phyloP scores from a whole-genome alignment of 768 basidiomycete species.

The Hydnomerulius pinastri region DNA sequence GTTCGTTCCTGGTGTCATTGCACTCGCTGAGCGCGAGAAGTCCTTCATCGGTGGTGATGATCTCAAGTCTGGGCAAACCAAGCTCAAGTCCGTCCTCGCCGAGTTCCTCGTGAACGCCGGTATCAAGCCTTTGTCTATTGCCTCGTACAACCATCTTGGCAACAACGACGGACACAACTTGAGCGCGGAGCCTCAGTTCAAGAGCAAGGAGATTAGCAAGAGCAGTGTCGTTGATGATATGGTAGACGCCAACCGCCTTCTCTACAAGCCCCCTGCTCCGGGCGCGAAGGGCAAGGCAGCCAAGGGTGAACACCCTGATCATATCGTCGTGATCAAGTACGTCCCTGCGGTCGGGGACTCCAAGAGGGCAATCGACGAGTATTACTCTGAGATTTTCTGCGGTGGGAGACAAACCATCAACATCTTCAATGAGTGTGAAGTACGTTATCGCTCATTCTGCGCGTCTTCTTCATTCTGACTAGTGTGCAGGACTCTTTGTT shows the following conservation, averaged over 20 bases:
- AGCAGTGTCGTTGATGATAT: constrained; percentile 97
- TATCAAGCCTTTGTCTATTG: constrained; percentile 96
- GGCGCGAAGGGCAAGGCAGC: constrained; percentile 54
- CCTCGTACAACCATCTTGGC: constrained; percentile 98
- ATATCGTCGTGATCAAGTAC: constrained; percentile 96
- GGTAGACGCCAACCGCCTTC: constrained; percentile 86
- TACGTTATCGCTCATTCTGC: constrained; percentile 28
- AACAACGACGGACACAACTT: constrained; percentile 97
- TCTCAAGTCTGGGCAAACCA: constrained; percentile 97
- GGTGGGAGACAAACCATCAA: constrained; percentile 93
- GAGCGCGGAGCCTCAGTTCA: constrained; percentile 89
- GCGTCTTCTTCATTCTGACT: background rate
- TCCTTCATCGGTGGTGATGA: constrained; percentile 98
- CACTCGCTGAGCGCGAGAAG: constrained; percentile 84
- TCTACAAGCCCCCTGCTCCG: constrained; percentile 80
- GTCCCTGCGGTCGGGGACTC: constrained; percentile 96
- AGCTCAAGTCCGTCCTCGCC: constrained; percentile 94
- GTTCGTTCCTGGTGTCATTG: constrained; percentile 93
- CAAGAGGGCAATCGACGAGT: constrained; percentile 99
- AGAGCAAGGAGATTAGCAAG: constrained; percentile 98
- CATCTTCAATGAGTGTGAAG: constrained; percentile 98
- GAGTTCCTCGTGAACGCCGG: constrained; percentile 99
- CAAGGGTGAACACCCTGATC: constrained; percentile 97
- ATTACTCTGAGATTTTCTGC: constrained; percentile 97
- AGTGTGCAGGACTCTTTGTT: constrained; percentile 80